These are phyloP conservation scores for Sanguinoderma infundibulare DNA, from an alignment of 1,284 basidiomycete species.

Conservation along the genomic window DNA sequence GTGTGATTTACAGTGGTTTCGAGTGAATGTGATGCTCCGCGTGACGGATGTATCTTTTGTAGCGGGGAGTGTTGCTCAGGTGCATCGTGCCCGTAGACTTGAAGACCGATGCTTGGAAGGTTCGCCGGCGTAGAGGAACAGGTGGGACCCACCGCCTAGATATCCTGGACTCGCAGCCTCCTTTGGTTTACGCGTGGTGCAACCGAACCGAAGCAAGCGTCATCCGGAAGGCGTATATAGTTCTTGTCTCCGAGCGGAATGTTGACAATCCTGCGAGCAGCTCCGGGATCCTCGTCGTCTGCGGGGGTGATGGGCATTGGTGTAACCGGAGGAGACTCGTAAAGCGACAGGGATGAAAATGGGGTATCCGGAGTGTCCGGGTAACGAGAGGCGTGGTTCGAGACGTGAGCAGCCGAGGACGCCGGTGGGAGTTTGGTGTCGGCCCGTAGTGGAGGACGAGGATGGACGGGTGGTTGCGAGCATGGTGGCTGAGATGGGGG, in stretches of 20 bases:
- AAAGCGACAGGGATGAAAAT: neutral
- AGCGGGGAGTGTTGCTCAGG: too few relatives aligned
- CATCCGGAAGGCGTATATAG: neutral
- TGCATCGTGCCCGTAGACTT: too few relatives aligned
- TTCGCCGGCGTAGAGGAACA: too few relatives aligned
- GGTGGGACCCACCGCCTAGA: neutral
- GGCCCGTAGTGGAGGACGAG: neutral
- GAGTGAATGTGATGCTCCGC: too few relatives aligned
- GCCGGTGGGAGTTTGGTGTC: neutral
- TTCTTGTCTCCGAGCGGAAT: neutral
- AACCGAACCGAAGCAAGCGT: neutral
- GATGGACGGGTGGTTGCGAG: neutral
- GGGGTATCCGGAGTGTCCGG: neutral
- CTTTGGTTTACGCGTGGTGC: neutral
- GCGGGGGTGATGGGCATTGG: neutral
- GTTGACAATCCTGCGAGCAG: neutral
- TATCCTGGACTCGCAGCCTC: neutral
- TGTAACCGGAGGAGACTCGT: neutral
- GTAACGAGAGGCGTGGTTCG: neutral
- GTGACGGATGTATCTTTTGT: too few relatives aligned
- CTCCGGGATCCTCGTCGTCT: neutral
- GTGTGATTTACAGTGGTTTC: too few relatives aligned
- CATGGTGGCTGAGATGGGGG: neutral
- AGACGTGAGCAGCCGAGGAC: neutral
- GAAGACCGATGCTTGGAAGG: too few relatives aligned